These are phyloP conservation scores for Juncus inflexus DNA, from an alignment of 176 grass and related monocot species.

Conservation along the genomic window DNA sequence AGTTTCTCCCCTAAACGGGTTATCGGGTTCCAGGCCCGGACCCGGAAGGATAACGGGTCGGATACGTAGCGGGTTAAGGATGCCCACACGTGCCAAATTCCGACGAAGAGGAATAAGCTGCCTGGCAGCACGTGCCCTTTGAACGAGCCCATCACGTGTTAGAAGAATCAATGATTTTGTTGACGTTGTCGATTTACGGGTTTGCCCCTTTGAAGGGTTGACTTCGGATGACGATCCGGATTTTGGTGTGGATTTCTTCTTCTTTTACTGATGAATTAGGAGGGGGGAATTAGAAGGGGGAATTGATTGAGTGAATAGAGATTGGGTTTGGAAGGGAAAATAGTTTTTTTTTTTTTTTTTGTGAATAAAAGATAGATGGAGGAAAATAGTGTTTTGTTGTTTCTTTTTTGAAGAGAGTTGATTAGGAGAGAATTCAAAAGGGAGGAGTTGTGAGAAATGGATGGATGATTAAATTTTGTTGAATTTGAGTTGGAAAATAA, in stretches of 20 bases:
- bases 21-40: conserved; percentile 61
- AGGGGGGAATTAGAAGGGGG: background rate
- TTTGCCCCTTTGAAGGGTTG: too few species aligned
- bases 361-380: background rate
- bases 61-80: conserved; percentile 45
- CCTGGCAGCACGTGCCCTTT: conserved; percentile 80
- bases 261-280: conserved; percentile 3
- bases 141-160: conserved; percentile 64
- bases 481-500: too few species aligned
- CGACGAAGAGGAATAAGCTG: conserved; percentile 67
- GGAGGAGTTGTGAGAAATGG: background rate
- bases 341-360: background rate
- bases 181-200: too few species aligned
- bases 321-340: background rate
- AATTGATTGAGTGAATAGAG: background rate
- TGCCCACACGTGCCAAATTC: conserved; percentile 66
- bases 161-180: too few species aligned
- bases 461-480: too few species aligned
- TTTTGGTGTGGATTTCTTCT: too few species aligned
- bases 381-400: background rate
- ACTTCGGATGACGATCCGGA: too few species aligned
- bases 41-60: conserved; percentile 43
- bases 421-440: background rate
- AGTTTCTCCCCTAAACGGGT: conserved; percentile 9
- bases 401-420: too few species aligned